These are phyloP conservation scores for Neurospora tetrasperma DNA, from an alignment of 495 filamentous ascomycete genomes.

Conservation along the genomic window DNA sequence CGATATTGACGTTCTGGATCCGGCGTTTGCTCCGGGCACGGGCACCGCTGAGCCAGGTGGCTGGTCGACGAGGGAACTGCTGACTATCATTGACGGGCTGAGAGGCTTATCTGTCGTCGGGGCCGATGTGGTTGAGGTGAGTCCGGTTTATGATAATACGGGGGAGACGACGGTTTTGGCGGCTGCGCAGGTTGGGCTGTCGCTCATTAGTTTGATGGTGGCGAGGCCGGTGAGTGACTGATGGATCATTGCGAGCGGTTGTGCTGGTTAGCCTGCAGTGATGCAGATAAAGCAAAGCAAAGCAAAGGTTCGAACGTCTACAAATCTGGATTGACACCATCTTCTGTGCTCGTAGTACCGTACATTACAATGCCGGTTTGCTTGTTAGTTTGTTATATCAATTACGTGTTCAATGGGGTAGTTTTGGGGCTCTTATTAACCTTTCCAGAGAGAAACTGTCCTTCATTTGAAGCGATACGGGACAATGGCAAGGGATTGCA, in stretches of 20 bases:
- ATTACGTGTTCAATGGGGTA: too few species aligned
- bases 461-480: too few species aligned
- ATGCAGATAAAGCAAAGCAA: too few species aligned
- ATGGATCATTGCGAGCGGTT: neutral
- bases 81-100: conserved; percentile 36
- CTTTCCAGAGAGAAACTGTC: too few species aligned
- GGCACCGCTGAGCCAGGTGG: conserved; percentile 83
- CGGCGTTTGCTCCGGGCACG: conserved; percentile 52
- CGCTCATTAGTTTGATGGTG: conserved; percentile 30
- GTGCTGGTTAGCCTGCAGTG: neutral
- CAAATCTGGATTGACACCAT: too few species aligned
- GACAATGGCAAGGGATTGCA: too few species aligned
- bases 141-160: conserved; percentile 59
- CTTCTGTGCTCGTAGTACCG: too few species aligned
- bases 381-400: too few species aligned
- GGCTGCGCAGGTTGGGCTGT: conserved; percentile 38
- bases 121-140: conserved; percentile 70
- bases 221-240: conserved; percentile 18
- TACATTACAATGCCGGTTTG: too few species aligned
- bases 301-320: too few species aligned
- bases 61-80: conserved; percentile 67
- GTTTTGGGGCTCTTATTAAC: too few species aligned
- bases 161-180: conserved; percentile 61
- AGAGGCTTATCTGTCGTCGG: conserved; percentile 68
- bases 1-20: conserved; percentile 83